Evolutionary conservation across 2,329 filamentous ascomycete species (phyloP), one percentile per base, ranked within the genome.

Genomic region (Seiridium cupressi): DNA sequence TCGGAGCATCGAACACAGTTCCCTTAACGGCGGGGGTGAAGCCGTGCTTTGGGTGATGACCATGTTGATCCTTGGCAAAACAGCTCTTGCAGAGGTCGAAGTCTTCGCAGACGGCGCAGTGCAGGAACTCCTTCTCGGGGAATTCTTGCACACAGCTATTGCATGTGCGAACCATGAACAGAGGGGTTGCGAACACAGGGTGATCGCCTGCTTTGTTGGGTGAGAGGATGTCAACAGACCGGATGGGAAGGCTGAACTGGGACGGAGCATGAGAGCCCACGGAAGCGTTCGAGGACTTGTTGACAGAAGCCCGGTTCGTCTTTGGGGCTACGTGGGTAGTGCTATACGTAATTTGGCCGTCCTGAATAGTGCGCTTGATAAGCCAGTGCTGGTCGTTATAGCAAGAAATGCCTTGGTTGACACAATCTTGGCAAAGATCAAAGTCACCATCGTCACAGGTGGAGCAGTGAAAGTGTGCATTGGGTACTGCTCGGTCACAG

Each of bases 381-480:
- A 99, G 82, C 93, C 93, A 97, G 78, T 99, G 95, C 64, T 87
- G 84, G 36, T 89, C 84, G 60, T 88, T 88, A 63, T 88, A 84
- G 79, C 96, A 99, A 46, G 90, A 85, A 60, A 90, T 82, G 64
- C 93, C 93, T 47, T 82, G 79, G 55, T 88, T 84, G 53, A 97
- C 86, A 70, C 95, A 99, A 5, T 80, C 75, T 64, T 88, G 84
- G 81, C 96, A 99, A 36, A 99, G 85, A 71, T 99, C 95, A 70
- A 93, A 99, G 74, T 99, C 95, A 46, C 94, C 95, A 60, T 90
- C 86, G 65, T 98, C 92, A 72, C 95, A 99, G 60, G 90, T 91
- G 65, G 91, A 91, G 81, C 96, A 99, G 78, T 99, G 95, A 76
- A 91, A 99, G 76, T 99, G 94, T 56, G 87, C 85, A 67, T 92